Evolutionary conservation across 108 stramenopile genomes (phyloP).

Genomic region (Bacterosira constricta): DNA sequence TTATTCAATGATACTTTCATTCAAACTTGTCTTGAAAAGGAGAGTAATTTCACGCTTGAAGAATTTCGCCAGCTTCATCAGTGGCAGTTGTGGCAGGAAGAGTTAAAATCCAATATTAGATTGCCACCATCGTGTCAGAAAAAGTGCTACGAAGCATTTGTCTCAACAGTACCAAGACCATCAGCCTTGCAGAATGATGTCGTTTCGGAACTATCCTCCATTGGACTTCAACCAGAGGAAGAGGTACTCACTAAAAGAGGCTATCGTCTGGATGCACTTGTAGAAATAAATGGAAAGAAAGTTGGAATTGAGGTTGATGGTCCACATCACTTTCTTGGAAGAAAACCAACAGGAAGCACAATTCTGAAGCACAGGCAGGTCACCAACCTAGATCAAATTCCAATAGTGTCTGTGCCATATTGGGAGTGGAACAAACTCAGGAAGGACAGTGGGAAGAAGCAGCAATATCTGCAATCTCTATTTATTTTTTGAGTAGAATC

Average conservation of each 20-base stretch:
- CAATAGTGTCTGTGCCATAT: not conserved
- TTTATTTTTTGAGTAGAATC: no score
- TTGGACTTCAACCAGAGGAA: conserved; percentile 6
- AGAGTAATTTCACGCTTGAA: not conserved
- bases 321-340: conserved; percentile 12
- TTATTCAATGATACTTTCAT: not conserved
- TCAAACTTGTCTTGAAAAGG: not conserved
- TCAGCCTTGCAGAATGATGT: not conserved
- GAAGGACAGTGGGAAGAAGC: not conserved
- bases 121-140: not conserved
- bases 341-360: not conserved
- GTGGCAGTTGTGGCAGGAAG: not conserved
- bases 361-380: not conserved
- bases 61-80: not conserved
- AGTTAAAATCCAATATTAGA: not conserved
- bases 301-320: conserved; percentile 30
- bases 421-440: not conserved
- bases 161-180: not conserved
- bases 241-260: conserved; percentile 9
- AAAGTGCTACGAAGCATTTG: not conserved
- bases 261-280: conserved; percentile 13
- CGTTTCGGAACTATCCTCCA: not conserved
- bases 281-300: conserved; percentile 1
- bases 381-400: not conserved
- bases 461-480: not conserved